Base-by-base conservation (phyloP, 768 basidiomycete species). In the Strobilomyces dryophilus region DNA sequence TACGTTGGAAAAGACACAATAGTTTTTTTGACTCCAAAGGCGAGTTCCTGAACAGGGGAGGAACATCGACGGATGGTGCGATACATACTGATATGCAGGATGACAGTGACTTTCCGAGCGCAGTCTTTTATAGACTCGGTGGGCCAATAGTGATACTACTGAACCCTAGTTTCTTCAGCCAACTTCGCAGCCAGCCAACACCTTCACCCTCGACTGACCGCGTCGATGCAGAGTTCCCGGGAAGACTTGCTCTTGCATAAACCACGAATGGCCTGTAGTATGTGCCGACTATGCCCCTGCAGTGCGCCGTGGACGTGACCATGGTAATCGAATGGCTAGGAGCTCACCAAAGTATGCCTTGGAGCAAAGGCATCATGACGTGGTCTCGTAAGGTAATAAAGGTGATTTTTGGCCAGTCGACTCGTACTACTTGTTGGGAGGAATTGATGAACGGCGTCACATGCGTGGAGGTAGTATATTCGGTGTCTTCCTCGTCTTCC, bases 361-460 rank as follows among this genome's bases (percentile, higher is more conserved):
- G 87, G 27, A 85, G 32, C 8, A 89, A 63, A 5, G 87, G 87
- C 52, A 79, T 80, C 57, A 88, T 68, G 46, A 89, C 71, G 60
- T 89, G 86, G 70, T 89, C 87, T 49, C 82, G 75, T 17, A 77
- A 61, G 15, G 87, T 89, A 39, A 86, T 70, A 79, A 83, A 89
- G 18, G 74, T 54, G 9, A 89, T 71, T 51, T 74, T 73, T 7
- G 70, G 70, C 87, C 87, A 89, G 45, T 80, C 74, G 32, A 84
- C 68, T 36, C 66, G 62, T 11, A 78, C 68, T 14, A 79, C 68
- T 48, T 62, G 64, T 21, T 75, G 70, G 29, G 70, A 65, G 32
- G 69, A 43, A 18, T 50, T 49, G 47, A 69, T 32, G 41, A 69
- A 53, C n/a, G 70, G 62, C 5, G 45, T 47, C 72, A 72, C 58